phyloP scores from a whole-genome alignment of 352 stramenopile species.

The Plasmopara viticola region DNA sequence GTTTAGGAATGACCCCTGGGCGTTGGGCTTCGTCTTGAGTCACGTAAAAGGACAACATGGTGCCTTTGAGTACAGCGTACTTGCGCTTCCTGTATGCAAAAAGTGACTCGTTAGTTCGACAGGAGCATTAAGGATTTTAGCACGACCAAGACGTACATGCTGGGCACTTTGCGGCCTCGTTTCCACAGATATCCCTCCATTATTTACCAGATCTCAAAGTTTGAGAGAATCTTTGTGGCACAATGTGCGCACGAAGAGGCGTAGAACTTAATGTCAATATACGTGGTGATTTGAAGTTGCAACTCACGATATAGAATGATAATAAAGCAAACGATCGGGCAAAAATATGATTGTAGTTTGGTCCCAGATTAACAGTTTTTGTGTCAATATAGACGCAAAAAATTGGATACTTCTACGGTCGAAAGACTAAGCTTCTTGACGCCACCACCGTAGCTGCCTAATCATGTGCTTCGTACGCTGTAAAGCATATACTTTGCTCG shows the following conservation, averaged over 20 bases:
- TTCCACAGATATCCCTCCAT: slow-evolving; percentile 55
- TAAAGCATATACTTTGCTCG: too few species aligned
- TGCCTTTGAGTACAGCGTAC: slow-evolving; percentile 73
- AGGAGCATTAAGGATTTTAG: too few species aligned
- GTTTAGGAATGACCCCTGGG: slow-evolving; percentile 32
- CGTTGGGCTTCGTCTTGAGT: slow-evolving; percentile 44
- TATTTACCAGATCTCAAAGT: not conserved
- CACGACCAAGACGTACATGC: slow-evolving; percentile 28
- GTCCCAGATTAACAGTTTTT: too few species aligned
- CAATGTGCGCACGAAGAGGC: not conserved
- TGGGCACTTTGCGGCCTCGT: slow-evolving; percentile 33
- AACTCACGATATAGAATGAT: too few species aligned
- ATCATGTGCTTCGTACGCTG: too few species aligned
- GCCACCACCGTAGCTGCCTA: too few species aligned
- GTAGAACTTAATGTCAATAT: not conserved
- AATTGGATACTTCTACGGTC: too few species aligned
- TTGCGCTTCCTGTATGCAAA: slow-evolving; percentile 42
- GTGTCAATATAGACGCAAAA: too few species aligned
- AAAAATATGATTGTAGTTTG: too few species aligned
- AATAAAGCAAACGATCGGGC: too few species aligned
- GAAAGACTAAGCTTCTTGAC: too few species aligned
- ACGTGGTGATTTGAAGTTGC: too few species aligned
- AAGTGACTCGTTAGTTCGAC: not conserved
- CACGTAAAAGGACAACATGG: slow-evolving; percentile 63
- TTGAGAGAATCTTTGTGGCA: not conserved